A percentile compares a stretch with the other conserved stretches of the same genome.
Conservation (phyloP, 495 filamentous ascomycete genomes). For the Thozetella sp. region DNA sequence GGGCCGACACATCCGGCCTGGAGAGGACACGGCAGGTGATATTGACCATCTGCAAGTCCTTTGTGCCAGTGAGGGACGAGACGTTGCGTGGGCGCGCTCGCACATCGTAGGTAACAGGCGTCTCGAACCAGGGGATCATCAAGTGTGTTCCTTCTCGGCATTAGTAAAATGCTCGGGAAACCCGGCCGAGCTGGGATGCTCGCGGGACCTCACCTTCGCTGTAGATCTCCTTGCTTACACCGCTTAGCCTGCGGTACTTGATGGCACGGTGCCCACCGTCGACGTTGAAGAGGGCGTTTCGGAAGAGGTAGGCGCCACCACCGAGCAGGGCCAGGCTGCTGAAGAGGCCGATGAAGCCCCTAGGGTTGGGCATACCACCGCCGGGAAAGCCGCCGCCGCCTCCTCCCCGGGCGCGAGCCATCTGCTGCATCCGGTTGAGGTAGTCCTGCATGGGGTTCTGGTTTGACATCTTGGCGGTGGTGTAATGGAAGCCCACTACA, state of each 20-base stretch:
- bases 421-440: constrained; percentile 28
- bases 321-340: constrained; percentile 55
- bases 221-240: constrained; percentile 97
- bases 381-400: constrained; percentile 36
- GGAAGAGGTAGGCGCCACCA: constrained; percentile 64
- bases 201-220: constrained; percentile 72
- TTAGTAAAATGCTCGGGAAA: background rate
- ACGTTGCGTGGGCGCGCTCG: constrained; percentile 97
- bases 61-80: constrained; percentile 95
- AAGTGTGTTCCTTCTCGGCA: constrained; percentile 78
- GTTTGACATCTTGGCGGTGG: constrained; percentile 42
- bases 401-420: constrained; percentile 17
- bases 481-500: constrained; percentile 4
- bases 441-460: constrained; percentile 48
- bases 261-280: constrained; percentile 99
- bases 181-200: constrained; percentile 6
- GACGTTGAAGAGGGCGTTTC: constrained; percentile 96
- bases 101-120: constrained; percentile 94
- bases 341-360: constrained; percentile 27
- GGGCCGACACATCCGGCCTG: constrained; percentile 79
- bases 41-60: constrained; percentile 99
- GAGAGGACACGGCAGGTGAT: constrained; percentile 99
- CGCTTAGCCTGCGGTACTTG: constrained; percentile 92
- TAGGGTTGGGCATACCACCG: constrained; percentile 27
- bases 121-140: constrained; percentile 94